Evolutionary conservation across 352 stramenopile genomes (phyloP).

Genomic region (Phytopythium delawarense): DNA sequence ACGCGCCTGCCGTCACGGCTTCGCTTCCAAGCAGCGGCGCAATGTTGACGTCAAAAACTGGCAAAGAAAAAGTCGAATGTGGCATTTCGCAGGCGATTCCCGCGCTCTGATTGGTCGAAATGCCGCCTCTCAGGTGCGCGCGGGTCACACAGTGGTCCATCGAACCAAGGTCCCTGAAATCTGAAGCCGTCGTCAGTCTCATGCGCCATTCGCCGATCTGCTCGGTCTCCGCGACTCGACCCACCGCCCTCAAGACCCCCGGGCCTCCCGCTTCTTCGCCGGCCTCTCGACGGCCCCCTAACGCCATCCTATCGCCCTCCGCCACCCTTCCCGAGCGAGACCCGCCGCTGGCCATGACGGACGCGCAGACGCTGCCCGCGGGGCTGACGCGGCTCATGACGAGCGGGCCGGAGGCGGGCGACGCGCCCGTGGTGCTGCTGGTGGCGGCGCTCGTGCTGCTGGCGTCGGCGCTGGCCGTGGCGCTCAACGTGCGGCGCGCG

Average conservation of each 20-base stretch:
- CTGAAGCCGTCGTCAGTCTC: neutral
- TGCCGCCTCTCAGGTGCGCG: neutral
- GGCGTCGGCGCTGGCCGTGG: conserved; percentile 27
- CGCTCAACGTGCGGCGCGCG: conserved; percentile 21
- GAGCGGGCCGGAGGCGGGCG: conserved; percentile 17
- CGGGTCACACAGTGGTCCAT: neutral
- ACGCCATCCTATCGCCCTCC: no score
- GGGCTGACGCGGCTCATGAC: conserved; percentile 19
- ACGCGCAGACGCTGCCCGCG: conserved; percentile 11
- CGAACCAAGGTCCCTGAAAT: no score
- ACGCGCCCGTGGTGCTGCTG: conserved; percentile 23
- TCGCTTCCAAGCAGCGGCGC: neutral
- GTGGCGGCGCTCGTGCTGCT: conserved; percentile 29
- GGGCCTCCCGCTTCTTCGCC: conserved; percentile 8
- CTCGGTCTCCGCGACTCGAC: neutral
- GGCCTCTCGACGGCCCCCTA: no score
- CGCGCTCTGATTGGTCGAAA: neutral
- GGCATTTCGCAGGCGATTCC: neutral
- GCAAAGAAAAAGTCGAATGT: neutral
- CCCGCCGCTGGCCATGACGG: conserved; percentile 10
- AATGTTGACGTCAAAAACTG: conserved; percentile 5
- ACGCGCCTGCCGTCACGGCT: neutral
- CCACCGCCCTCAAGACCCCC: no score
- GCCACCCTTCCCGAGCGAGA: no score
- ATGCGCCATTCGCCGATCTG: neutral